These are phyloP conservation scores for Entrophospora sp. DNA, from an alignment of 192 early-diverging fungal genomes.

Conservation along the genomic window DNA sequence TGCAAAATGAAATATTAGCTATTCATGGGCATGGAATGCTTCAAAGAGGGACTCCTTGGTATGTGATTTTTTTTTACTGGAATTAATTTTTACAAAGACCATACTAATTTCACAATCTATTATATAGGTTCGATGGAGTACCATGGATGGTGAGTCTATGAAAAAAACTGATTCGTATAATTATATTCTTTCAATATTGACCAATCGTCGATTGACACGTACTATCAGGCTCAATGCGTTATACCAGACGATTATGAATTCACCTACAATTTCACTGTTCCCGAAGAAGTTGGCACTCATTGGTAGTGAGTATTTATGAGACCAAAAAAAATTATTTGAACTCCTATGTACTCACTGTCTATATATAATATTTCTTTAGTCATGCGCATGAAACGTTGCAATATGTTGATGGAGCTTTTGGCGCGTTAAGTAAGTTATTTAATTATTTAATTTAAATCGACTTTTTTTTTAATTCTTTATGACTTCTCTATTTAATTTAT, in stretches of 20 bases:
- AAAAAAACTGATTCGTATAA: slow-evolving; percentile 12
- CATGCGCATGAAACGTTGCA: slow-evolving; percentile 31
- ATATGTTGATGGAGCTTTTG: slow-evolving; percentile 26
- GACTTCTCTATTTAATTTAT: slow-evolving; percentile 12
- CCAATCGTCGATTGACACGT: slow-evolving; percentile 9
- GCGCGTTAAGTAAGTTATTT: slow-evolving; percentile 16
- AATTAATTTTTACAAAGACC: slow-evolving; percentile 2
- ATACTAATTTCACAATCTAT: slow-evolving; percentile 13
- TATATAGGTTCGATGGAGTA: slow-evolving; percentile 9
- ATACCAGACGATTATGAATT: slow-evolving; percentile 27
- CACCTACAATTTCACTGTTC: slow-evolving; percentile 30
- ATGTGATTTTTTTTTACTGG: neutral
- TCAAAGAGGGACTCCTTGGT: slow-evolving; percentile 14
- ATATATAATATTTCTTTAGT: slow-evolving; percentile 12
- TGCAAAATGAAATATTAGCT: slow-evolving; percentile 10
- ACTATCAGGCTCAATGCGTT: slow-evolving; percentile 21
- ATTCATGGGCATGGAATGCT: slow-evolving; percentile 11
- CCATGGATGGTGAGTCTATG: slow-evolving; percentile 11
- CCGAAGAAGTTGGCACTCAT: slow-evolving; percentile 32
- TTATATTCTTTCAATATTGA: slow-evolving; percentile 15
- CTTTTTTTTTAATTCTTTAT: too few species aligned
- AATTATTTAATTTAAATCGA: slow-evolving; percentile 8
- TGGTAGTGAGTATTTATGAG: slow-evolving; percentile 28
- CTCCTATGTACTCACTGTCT: neutral
- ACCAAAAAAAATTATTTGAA: slow-evolving; percentile 9